Conservation (phyloP, 2,329 filamentous ascomycete genomes). For the Colletotrichum sp. region DNA sequence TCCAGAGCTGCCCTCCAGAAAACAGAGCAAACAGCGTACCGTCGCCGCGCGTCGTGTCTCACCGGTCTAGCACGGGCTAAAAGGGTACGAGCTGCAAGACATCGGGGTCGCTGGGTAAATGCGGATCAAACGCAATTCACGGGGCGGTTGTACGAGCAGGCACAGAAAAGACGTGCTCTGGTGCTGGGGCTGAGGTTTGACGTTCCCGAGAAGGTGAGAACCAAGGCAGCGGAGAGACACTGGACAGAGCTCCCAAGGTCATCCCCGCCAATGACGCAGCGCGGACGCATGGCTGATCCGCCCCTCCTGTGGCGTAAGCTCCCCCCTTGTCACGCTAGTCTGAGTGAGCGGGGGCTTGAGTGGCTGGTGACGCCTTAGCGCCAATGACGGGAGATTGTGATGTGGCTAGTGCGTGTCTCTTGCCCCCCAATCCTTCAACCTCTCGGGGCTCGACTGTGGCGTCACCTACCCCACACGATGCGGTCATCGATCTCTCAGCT, state of each 20-base stretch:
- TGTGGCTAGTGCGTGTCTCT: neutral
- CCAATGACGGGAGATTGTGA: neutral
- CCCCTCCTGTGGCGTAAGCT: slow-evolving; percentile 18
- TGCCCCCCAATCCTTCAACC: neutral
- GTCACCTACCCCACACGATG: slow-evolving; percentile 23
- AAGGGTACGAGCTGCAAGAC: neutral
- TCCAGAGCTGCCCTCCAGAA: neutral
- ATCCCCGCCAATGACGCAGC: slow-evolving; percentile 21
- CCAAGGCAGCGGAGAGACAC: slow-evolving; percentile 9
- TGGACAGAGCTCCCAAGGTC: neutral
- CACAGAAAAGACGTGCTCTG: neutral
- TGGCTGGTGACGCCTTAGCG: neutral
- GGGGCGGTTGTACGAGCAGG: slow-evolving; percentile 2
- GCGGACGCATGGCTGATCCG: neutral
- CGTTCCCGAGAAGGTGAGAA: slow-evolving; percentile 1
- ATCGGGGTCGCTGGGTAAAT: neutral
- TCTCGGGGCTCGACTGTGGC: slow-evolving; percentile 5
- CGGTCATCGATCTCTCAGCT: slow-evolving; percentile 16
- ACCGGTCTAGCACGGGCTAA: neutral
- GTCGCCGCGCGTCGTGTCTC: slow-evolving; percentile 21
- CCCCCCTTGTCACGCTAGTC: neutral
- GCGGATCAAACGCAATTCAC: slow-evolving; percentile 4
- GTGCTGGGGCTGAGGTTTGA: slow-evolving; percentile 2
- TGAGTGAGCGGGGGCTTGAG: neutral
- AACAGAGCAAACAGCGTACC: neutral